phyloP scores from a whole-genome alignment of 345 rosid genomes.

The Murraya koenigii region DNA sequence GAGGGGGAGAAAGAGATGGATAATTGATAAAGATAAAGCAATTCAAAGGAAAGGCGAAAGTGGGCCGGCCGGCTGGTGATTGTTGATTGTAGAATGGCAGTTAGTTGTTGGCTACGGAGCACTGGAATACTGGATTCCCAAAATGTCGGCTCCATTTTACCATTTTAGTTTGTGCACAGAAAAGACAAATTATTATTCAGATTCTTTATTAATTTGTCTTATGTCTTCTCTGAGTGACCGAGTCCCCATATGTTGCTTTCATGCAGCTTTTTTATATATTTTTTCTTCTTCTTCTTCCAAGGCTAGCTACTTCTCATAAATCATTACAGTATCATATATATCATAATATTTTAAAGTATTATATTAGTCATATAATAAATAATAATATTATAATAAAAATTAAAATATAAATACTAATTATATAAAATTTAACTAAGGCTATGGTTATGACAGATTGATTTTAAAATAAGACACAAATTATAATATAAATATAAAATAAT shows the following conservation, averaged over 20 bases:
- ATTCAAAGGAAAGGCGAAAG: slow-evolving; percentile 3
- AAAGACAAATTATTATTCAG: slow-evolving; percentile 17
- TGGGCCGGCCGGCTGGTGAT: neutral
- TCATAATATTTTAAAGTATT: too few species aligned
- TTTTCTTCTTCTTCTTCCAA: neutral
- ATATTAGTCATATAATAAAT: fast-evolving
- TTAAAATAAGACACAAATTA: too few species aligned
- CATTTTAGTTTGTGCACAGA: slow-evolving; percentile 12
- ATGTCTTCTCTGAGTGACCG: neutral
- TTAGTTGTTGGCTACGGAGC: neutral
- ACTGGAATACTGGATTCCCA: slow-evolving; percentile 2
- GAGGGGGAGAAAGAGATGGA: neutral
- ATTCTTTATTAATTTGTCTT: neutral
- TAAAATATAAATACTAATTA: fast-evolving
- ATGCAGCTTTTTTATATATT: neutral
- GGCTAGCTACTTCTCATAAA: neutral
- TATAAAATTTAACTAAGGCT: too few species aligned
- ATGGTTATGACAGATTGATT: too few species aligned
- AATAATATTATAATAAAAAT: too few species aligned
- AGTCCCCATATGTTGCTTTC: neutral
- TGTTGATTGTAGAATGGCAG: neutral
- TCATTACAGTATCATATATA: neutral
- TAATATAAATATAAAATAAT: too few species aligned
- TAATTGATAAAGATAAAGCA: neutral
- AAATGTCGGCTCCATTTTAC: slow-evolving; percentile 16